Percentiles rank a stretch among this genome's conserved stretches.
phyloP scores from a whole-genome alignment of 306 rosid genomes.

The Arachis hypogaea region DNA sequence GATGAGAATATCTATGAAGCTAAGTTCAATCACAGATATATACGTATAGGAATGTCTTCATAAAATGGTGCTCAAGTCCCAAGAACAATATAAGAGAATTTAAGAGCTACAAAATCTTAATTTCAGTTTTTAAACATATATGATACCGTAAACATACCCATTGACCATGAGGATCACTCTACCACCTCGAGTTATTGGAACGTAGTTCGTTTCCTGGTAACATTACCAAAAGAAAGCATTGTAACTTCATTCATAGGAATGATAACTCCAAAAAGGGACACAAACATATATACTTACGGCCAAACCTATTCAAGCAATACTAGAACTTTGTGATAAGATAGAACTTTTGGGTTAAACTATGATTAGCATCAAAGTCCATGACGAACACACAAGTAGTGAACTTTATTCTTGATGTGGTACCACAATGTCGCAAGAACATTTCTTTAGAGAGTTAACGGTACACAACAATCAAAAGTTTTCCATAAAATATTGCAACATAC shows the following conservation, averaged over 20 bases:
- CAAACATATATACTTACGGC: neutral
- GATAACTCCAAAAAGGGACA: conserved; percentile 25
- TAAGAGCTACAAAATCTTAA: neutral
- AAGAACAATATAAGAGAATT: conserved; percentile 21
- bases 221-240: conserved; percentile 24
- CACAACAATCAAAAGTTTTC: neutral
- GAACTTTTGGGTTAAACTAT: conserved; percentile 29
- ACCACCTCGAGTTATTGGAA: conserved; percentile 85
- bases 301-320: conserved; percentile 5
- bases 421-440: neutral
- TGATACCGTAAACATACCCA: conserved; percentile 64
- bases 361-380: conserved; percentile 6
- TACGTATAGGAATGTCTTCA: neutral
- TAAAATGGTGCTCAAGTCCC: conserved; percentile 7
- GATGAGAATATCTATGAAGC: conserved; percentile 24
- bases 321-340: neutral
- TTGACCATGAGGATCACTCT: conserved; percentile 93
- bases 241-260: conserved; percentile 25
- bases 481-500: conserved; percentile 54
- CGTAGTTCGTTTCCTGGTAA: conserved; percentile 85
- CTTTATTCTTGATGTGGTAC: neutral
- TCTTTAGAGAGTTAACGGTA: conserved; percentile 19
- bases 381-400: neutral
- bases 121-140: conserved; percentile 22
- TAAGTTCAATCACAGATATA: conserved; percentile 12